These are phyloP conservation scores for Euphrasia arctica DNA, from an alignment of 305 asterid genomes.

Conservation along the genomic window DNA sequence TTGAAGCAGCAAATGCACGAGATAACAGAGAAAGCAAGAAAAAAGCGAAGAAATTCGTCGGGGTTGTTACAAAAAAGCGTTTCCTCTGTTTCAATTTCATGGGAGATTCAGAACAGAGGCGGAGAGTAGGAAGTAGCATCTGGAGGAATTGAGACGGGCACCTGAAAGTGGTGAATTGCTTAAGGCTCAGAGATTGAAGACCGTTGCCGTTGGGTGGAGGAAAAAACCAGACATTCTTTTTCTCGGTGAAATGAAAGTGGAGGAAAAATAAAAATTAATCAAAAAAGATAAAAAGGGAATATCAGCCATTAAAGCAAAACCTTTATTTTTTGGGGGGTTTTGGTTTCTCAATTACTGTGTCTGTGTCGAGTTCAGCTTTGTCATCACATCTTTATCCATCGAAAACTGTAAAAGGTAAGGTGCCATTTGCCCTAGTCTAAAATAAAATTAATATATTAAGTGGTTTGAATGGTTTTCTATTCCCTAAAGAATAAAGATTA, in stretches of 20 bases:
- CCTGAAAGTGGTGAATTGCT: conserved; percentile 17
- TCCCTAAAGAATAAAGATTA: too few relatives aligned
- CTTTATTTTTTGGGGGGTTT: background rate
- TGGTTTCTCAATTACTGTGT: background rate
- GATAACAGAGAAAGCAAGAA: background rate
- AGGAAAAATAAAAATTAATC: background rate
- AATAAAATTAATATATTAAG: background rate
- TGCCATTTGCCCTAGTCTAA: background rate
- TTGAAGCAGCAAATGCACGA: conserved; percentile 34
- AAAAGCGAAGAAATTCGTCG: background rate
- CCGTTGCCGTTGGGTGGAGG: background rate
- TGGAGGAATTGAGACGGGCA: background rate
- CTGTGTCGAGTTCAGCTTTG: background rate
- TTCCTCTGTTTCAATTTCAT: conserved; percentile 27
- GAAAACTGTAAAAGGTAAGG: conserved; percentile 1
- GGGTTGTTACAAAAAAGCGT: conserved; percentile 23
- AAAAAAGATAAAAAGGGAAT: conserved; percentile 25
- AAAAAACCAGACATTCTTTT: conserved; percentile 33
- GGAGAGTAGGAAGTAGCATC: background rate
- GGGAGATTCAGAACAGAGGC: conserved; percentile 8
- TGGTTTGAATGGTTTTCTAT: too few relatives aligned
- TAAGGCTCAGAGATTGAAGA: background rate
- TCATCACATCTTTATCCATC: conserved; percentile 7
- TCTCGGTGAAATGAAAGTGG: conserved; percentile 20
- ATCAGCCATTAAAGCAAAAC: conserved; percentile 23